Evolutionary conservation across 768 basidiomycete genomes (phyloP), one percentile per base, ranked within the genome.

Genomic region (Leccinellum albellum): DNA sequence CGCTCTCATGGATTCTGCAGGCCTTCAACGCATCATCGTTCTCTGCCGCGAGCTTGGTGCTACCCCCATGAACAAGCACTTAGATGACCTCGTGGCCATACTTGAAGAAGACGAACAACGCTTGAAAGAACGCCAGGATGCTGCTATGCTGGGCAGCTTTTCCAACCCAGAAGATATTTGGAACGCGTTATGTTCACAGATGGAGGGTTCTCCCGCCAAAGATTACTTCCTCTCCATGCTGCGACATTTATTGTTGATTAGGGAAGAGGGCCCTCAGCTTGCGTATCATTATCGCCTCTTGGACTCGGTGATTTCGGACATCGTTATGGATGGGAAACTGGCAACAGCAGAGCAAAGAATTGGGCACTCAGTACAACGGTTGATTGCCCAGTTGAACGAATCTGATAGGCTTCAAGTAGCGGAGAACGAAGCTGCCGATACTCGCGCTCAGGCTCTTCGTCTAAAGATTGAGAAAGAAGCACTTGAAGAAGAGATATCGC

Each of bases 141-240:
- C 90, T 62, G 80, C 84, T 56, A 82, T 91, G 49, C 78, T 98
- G 6, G 80, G 80, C 53, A 87, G 90, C 68, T 80, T 97, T 61
- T 82, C 82, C 40, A 85, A 88, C 58, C 88, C 92, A 17, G 83
- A 88, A 64, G 94, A 98, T 67, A 87, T 98, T 31, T 96, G 89
- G 76, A 84, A 87, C 53, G 89, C 90, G 3, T 79, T 99, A 48
- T 81, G 82, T 60, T 74, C 83, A n/a, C 87, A 82, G 69, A 86
- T 88, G n/a, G 79, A 85, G 58, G 87, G 88, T 44, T 85, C 89
- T 14, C 84, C 83, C 57, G 94, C 94, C 6, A 79, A 81, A 62
- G 86, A 90, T 60, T 87, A 95, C 69, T 89, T 99, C 70, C 76
- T 95, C 42, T 91, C 92, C n/a, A 89, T 94, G 72, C 83, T 98